These are phyloP conservation scores for Quercus cerris DNA, from an alignment of 306 rosid species.

Conservation along the genomic window DNA sequence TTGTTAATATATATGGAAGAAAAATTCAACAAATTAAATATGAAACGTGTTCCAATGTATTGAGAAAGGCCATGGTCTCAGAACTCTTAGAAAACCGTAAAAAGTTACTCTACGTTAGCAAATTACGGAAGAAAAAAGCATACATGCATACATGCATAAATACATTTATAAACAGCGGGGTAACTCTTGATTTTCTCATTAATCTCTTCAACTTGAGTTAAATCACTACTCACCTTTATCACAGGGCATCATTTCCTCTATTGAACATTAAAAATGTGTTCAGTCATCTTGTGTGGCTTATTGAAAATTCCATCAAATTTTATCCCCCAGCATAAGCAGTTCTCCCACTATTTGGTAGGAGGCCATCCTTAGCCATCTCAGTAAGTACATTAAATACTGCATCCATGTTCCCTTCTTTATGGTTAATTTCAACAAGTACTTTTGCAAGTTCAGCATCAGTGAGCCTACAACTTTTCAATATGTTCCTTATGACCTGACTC, in stretches of 20 bases:
- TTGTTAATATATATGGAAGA: background rate
- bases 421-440: slow-evolving; percentile 65
- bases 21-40: background rate
- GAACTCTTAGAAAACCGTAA: background rate
- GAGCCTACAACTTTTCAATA: slow-evolving; percentile 57
- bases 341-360: slow-evolving; percentile 58
- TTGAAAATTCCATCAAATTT: background rate
- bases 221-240: too few species aligned
- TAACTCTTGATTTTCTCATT: too few species aligned
- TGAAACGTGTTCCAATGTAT: slow-evolving; percentile 2
- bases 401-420: slow-evolving; percentile 87
- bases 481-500: slow-evolving; percentile 48
- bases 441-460: slow-evolving; percentile 72
- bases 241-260: background rate
- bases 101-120: too few species aligned
- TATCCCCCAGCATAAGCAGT: slow-evolving; percentile 13
- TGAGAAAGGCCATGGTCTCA: background rate
- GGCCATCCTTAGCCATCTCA: slow-evolving; percentile 83
- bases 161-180: too few species aligned
- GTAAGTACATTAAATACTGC: slow-evolving; percentile 58
- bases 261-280: background rate
- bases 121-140: background rate
- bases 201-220: too few species aligned
- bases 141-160: too few species aligned
- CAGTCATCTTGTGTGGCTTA: background rate